phyloP scores from a whole-genome alignment of 768 basidiomycete genomes.

The Pulveroboletus sp. region DNA sequence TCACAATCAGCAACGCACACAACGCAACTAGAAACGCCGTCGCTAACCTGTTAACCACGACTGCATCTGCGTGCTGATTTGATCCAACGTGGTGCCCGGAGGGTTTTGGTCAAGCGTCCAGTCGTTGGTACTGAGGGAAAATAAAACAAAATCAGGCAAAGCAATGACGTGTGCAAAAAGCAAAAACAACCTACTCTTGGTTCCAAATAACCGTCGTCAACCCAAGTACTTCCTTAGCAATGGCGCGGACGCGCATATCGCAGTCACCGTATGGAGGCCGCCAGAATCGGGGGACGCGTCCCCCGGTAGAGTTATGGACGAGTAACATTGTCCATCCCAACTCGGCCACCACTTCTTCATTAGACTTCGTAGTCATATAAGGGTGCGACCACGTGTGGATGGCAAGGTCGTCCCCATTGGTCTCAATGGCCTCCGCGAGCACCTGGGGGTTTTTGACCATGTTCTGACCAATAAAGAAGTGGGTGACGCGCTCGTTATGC shows the following conservation, averaged over 20 bases:
- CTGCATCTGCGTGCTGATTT: constrained; percentile 48
- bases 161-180: background rate
- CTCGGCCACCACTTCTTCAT: constrained; percentile 63
- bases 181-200: constrained; percentile 56
- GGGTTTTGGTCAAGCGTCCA: constrained; percentile 56
- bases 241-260: constrained; percentile 80
- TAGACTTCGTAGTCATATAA: constrained; percentile 76
- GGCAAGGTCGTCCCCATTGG: constrained; percentile 37
- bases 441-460: constrained; percentile 55
- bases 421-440: constrained; percentile 52
- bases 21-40: background rate
- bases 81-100: constrained; percentile 42
- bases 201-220: constrained; percentile 89
- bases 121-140: constrained; percentile 57
- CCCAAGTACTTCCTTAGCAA: constrained; percentile 86
- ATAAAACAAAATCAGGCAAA: background rate
- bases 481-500: constrained; percentile 73
- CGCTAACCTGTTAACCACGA: constrained; percentile 54
- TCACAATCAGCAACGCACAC: background rate
- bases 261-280: constrained; percentile 85
- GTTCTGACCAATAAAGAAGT: constrained; percentile 87
- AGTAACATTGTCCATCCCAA: constrained; percentile 81
- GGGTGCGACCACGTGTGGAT: constrained; percentile 66
- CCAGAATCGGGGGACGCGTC: constrained; percentile 77
- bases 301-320: constrained; percentile 78